Evolutionary conservation across 495 filamentous ascomycete species (phyloP).

Genomic region (Aspergillus cavernicola): DNA sequence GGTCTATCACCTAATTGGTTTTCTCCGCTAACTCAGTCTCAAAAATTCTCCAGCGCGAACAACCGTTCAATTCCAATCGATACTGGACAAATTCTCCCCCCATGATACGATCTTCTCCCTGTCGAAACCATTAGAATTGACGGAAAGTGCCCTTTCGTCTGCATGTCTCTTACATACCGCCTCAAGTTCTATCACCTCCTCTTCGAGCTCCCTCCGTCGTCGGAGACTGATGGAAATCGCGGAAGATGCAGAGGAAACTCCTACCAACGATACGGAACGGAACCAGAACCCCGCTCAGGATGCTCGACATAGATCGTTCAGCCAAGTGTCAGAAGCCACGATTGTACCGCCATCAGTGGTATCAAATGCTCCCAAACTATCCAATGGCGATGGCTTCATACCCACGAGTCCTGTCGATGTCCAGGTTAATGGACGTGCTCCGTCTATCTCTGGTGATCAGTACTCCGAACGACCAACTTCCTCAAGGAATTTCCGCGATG

Average conservation of each 20-base stretch:
- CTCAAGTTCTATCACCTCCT: conserved; percentile 81
- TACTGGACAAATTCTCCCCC: conserved; percentile 81
- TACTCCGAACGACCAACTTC: conserved; percentile 21
- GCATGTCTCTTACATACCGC: conserved; percentile 89
- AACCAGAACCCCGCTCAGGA: conserved; percentile 14
- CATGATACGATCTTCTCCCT: conserved; percentile 81
- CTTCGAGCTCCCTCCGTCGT: conserved; percentile 72
- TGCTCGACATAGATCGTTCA: conserved; percentile 30
- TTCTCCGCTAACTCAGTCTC: conserved; percentile 6
- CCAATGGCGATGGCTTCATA: conserved; percentile 17
- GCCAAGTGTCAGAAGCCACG: conserved; percentile 39
- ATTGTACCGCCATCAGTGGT: conserved; percentile 27
- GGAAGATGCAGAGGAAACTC: conserved; percentile 70
- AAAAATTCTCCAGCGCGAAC: conserved; percentile 63
- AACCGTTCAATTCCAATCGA: conserved; percentile 86
- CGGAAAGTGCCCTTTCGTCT: conserved; percentile 80
- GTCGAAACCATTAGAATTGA: conserved; percentile 69
- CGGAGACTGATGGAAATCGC: conserved; percentile 83
- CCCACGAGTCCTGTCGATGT: conserved; percentile 18
- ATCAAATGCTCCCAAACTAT: conserved; percentile 15
- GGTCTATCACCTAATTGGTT: neutral
- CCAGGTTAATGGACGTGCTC: conserved; percentile 18
- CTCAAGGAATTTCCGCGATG: conserved; percentile 31
- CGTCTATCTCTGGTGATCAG: conserved; percentile 11
- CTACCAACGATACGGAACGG: conserved; percentile 50